Conservation (phyloP, 2,329 filamentous ascomycete species). For the Stromatinia cepivora region DNA sequence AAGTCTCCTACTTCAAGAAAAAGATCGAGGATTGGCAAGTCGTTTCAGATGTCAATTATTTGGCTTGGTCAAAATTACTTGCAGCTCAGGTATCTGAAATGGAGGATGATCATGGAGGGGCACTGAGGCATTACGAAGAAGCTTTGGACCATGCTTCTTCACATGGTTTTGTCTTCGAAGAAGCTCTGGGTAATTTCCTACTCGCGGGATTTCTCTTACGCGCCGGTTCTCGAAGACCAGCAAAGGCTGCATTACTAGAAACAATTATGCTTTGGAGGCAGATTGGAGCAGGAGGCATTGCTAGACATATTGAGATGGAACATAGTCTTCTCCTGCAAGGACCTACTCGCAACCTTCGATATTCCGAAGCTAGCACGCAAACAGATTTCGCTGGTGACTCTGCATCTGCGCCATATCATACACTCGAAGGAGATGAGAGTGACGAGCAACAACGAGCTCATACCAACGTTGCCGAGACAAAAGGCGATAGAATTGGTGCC, state of each 20-base stretch:
- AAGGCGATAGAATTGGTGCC: conserved; percentile 60
- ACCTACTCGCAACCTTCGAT: conserved; percentile 57
- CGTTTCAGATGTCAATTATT: conserved; percentile 70
- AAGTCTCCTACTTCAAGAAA: conserved; percentile 56
- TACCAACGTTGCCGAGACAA: conserved; percentile 45
- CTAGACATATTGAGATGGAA: conserved; percentile 65
- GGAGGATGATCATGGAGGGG: conserved; percentile 54
- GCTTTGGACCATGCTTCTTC: conserved; percentile 71
- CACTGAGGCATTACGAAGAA: conserved; percentile 66
- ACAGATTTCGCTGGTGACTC: conserved; percentile 67
- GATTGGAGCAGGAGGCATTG: conserved; percentile 68
- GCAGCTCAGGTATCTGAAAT: conserved; percentile 69
- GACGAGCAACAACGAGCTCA: conserved; percentile 46
- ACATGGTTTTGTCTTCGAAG: conserved; percentile 67
- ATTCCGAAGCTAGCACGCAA: conserved; percentile 65
- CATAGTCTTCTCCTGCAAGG: conserved; percentile 67
- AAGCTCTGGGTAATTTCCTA: conserved; percentile 71
- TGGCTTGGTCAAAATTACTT: conserved; percentile 66
- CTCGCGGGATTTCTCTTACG: conserved; percentile 72
- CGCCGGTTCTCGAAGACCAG: conserved; percentile 64
- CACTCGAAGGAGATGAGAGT: conserved; percentile 45
- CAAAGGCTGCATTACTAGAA: conserved; percentile 67
- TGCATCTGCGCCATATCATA: conserved; percentile 53
- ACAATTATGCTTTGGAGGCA: conserved; percentile 67
- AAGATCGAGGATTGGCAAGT: conserved; percentile 64